Conservation (phyloP, 2,329 filamentous ascomycete species). For the Trichophyton simii region DNA sequence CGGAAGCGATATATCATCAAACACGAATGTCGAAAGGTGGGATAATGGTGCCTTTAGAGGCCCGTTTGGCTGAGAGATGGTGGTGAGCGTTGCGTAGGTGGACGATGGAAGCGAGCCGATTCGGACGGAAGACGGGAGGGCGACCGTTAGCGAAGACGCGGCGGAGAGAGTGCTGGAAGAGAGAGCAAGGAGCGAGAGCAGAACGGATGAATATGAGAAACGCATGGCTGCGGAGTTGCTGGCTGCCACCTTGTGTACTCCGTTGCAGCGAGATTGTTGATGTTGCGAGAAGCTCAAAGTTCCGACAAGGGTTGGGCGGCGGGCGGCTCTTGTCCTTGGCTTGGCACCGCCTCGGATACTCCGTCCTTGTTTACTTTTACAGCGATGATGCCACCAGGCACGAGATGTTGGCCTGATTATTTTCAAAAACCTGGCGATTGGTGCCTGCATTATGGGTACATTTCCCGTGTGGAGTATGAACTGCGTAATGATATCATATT, state of each 20-base stretch:
- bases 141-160: constrained; percentile 23
- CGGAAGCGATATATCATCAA: constrained; percentile 50
- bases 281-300: neutral
- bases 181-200: constrained; percentile 15
- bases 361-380: no score
- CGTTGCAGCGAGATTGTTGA: neutral
- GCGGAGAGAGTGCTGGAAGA: constrained; percentile 14
- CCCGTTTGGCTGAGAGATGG: constrained; percentile 31
- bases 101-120: constrained; percentile 31
- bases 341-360: no score
- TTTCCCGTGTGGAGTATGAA: no score
- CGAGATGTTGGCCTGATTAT: no score
- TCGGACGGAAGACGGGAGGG: constrained; percentile 32
- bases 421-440: no score
- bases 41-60: constrained; percentile 54
- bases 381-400: no score
- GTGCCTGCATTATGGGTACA: no score
- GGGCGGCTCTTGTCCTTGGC: no score
- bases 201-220: constrained; percentile 11
- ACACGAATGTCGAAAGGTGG: constrained; percentile 58
- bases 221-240: neutral
- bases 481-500: no score
- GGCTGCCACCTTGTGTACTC: neutral
- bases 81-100: constrained; percentile 42
- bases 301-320: no score